phyloP scores from a whole-genome alignment of 306 rosid genomes.

The barrel medic (Medicago truncatula) region MtrunA17r5.0-ANR NC_053044.1:47607501-47608000 shows the following conservation, averaged over 20 bases:
- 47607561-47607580: too few relatives aligned
- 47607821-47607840: not conserved
- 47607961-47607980: constrained; percentile 99
- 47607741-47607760: constrained; percentile 8
- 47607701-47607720: constrained; percentile 26
- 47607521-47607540: too few relatives aligned
- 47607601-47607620: not conserved
- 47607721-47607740: constrained; percentile 5
- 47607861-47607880: constrained; percentile 10
- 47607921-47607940: constrained; percentile 89
- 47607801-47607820: constrained; percentile 14
- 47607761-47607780: constrained; percentile 19
- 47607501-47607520: too few relatives aligned
- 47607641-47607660: not conserved
- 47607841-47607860: constrained; percentile 1
- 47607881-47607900: constrained; percentile 99
- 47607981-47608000: constrained; percentile 72
- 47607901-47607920: constrained; percentile 95
- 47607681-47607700: not conserved
- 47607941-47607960: constrained; percentile 85
- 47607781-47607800: not conserved
- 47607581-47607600: too few relatives aligned
- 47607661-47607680: not conserved
- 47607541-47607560: too few relatives aligned
- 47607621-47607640: not conserved